A percentile compares a stretch with the other conserved stretches of the same genome.
These are phyloP conservation scores for Kregervanrija delftensis DNA, from an alignment of 805 yeast genomes.

Conservation along the genomic window DNA sequence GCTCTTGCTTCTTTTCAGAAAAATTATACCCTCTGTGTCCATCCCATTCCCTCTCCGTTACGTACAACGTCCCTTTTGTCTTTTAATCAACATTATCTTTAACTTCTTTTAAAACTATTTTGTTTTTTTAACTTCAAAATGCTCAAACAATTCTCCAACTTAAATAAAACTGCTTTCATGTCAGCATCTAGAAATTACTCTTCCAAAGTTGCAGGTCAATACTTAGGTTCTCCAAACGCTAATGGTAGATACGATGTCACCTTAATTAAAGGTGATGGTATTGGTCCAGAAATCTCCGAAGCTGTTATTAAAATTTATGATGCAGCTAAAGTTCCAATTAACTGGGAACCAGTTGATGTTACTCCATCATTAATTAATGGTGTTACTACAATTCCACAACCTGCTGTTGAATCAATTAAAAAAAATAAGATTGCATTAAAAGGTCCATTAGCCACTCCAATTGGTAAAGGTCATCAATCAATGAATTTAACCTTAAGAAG, in stretches of 20 bases:
- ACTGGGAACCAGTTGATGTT: constrained; percentile 96
- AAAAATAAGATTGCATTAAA: constrained; percentile 90
- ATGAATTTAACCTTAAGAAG: constrained; percentile 96
- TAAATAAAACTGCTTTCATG: constrained; percentile 1
- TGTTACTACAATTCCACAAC: constrained; percentile 86
- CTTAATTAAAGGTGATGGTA: constrained; percentile 97
- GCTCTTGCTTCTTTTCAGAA: no score
- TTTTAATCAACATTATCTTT: no score
- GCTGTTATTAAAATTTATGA: constrained; percentile 89
- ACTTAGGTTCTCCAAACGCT: constrained; percentile 55
- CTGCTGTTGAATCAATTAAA: constrained; percentile 89
- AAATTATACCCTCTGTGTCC: no score
- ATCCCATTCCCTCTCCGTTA: no score
- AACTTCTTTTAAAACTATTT: neutral
- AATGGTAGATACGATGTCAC: constrained; percentile 91
- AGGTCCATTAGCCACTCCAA: constrained; percentile 98
- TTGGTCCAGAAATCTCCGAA: constrained; percentile 90
- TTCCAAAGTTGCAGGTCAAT: constrained; percentile 51
- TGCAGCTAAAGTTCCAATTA: constrained; percentile 93
- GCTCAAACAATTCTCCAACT: no score
- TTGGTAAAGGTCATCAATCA: constrained; percentile 97
- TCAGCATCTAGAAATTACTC: constrained; percentile 24
- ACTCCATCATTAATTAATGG: constrained; percentile 90
- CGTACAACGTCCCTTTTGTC: no score
- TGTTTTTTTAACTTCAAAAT: neutral